Evolutionary conservation across 2,329 filamentous ascomycete species (phyloP).

Genomic region (Aspergillus intermedius): DNA sequence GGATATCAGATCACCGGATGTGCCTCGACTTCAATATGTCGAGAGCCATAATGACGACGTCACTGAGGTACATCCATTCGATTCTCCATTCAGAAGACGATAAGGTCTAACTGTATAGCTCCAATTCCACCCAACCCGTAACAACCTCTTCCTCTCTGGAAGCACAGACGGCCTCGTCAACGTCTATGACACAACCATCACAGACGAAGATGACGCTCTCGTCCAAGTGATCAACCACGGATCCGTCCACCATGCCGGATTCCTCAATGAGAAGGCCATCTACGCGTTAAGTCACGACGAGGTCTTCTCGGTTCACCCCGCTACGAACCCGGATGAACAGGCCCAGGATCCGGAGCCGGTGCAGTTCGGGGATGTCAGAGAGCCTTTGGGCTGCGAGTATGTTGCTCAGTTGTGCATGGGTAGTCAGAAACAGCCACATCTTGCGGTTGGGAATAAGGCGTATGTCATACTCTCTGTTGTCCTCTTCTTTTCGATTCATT

Average conservation of each 20-base stretch:
- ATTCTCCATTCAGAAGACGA: not conserved
- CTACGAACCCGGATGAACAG: slow-evolving; percentile 45
- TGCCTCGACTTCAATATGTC: slow-evolving; percentile 33
- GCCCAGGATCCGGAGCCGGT: slow-evolving; percentile 39
- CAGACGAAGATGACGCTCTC: slow-evolving; percentile 56
- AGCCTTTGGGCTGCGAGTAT: slow-evolving; percentile 52
- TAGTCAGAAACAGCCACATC: slow-evolving; percentile 32
- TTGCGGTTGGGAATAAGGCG: slow-evolving; percentile 47
- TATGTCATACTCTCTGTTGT: slow-evolving; percentile 18
- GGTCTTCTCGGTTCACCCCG: slow-evolving; percentile 52
- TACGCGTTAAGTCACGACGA: slow-evolving; percentile 59
- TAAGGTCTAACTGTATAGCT: slow-evolving; percentile 26
- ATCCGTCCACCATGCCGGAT: slow-evolving; percentile 57
- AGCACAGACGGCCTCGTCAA: slow-evolving; percentile 59
- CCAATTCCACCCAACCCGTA: slow-evolving; percentile 47
- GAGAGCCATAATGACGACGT: slow-evolving; percentile 54
- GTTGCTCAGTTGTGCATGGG: slow-evolving; percentile 49
- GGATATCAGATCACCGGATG: slow-evolving; percentile 37
- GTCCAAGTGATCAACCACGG: slow-evolving; percentile 58
- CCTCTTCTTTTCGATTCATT: not conserved
- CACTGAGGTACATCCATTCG: slow-evolving; percentile 44
- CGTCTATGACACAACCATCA: slow-evolving; percentile 52
- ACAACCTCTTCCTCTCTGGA: slow-evolving; percentile 51
- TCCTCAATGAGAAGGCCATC: slow-evolving; percentile 47
- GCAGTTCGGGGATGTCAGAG: slow-evolving; percentile 52